Evolutionary conservation across 805 yeast genomes (phyloP).

Genomic region (Myxozyma kluyveri): DNA sequence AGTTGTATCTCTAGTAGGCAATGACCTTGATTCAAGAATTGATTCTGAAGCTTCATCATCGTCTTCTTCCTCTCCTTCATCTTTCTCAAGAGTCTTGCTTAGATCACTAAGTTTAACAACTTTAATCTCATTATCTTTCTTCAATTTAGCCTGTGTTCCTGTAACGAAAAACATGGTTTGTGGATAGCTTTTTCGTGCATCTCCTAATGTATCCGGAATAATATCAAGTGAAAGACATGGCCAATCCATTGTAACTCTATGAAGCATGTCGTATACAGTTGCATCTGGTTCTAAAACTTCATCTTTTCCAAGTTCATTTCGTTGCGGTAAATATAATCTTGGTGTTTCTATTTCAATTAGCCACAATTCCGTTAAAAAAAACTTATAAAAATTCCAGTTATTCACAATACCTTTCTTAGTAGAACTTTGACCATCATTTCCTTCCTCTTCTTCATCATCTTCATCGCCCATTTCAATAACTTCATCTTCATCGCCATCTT

Average conservation of each 20-base stretch:
- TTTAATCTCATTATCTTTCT: slow-evolving; percentile 84
- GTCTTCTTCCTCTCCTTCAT: slow-evolving; percentile 69
- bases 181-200: slow-evolving; percentile 86
- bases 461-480: slow-evolving; percentile 29
- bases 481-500: slow-evolving; percentile 60
- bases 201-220: slow-evolving; percentile 80
- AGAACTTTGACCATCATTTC: slow-evolving; percentile 22
- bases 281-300: slow-evolving; percentile 97
- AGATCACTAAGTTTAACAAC: slow-evolving; percentile 79
- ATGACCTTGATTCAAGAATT: slow-evolving; percentile 76
- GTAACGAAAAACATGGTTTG: slow-evolving; percentile 82
- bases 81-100: slow-evolving; percentile 81
- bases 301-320: slow-evolving; percentile 88
- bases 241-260: slow-evolving; percentile 92
- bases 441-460: slow-evolving; percentile 29
- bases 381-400: too few relatives aligned
- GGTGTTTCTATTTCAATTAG: slow-evolving; percentile 40
- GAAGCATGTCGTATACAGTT: slow-evolving; percentile 92
- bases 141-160: slow-evolving; percentile 87
- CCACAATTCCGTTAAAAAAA: neutral
- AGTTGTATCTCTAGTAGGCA: slow-evolving; percentile 77
- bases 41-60: slow-evolving; percentile 61
- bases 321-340: slow-evolving; percentile 76
- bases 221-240: slow-evolving; percentile 91
- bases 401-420: slow-evolving; percentile 35